Evolutionary conservation across 2,329 filamentous ascomycete species (phyloP).

Genomic region (Sclerotiophoma versabilis): DNA sequence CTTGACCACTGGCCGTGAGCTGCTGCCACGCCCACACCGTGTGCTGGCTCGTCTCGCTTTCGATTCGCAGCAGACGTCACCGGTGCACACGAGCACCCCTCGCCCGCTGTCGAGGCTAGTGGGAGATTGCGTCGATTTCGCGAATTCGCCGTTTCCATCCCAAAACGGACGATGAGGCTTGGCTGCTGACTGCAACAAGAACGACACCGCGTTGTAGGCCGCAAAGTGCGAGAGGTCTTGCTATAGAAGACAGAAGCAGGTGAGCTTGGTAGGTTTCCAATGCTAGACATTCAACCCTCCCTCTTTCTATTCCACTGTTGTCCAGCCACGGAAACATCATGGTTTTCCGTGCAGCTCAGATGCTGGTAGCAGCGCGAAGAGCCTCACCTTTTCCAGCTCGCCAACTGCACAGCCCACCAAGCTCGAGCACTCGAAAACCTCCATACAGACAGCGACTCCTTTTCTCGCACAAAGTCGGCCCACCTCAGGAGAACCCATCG

Average conservation of each 20-base stretch:
- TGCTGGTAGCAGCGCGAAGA: constrained; percentile 16
- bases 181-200: constrained; percentile 22
- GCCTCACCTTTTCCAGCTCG: constrained; percentile 11
- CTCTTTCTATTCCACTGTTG: background rate
- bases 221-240: constrained; percentile 12
- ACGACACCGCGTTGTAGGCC: constrained; percentile 10
- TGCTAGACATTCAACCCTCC: background rate
- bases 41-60: constrained; percentile 16
- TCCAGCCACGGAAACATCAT: background rate
- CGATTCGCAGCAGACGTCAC: constrained; percentile 24
- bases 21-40: constrained; percentile 15
- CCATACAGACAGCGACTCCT: constrained; percentile 1
- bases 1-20: constrained; percentile 12
- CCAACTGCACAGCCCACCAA: constrained; percentile 10
- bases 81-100: constrained; percentile 14
- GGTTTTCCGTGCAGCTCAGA: constrained; percentile 2
- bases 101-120: constrained; percentile 12
- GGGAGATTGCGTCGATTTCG: constrained; percentile 34
- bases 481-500: background rate
- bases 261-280: background rate
- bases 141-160: constrained; percentile 30
- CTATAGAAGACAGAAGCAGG: constrained; percentile 9
- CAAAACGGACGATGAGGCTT: constrained; percentile 32
- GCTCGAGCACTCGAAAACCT: background rate
- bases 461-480: background rate